phyloP scores from a whole-genome alignment of 192 early-diverging fungal species.

The Linnemannia schmuckeri region DNA sequence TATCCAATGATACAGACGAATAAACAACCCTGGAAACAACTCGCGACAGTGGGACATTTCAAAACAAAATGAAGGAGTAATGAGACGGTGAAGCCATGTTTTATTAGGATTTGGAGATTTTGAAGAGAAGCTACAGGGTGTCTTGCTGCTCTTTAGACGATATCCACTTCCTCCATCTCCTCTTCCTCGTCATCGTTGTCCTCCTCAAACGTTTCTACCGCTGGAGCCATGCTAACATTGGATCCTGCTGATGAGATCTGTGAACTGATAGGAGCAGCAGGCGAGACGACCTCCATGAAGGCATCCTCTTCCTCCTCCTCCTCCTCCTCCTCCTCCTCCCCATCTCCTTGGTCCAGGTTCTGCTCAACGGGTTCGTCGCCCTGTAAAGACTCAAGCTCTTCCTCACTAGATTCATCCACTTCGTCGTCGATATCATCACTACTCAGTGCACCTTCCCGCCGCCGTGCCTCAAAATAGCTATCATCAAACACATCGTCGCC shows the following conservation, averaged over 20 bases:
- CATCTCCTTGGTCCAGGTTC: background rate
- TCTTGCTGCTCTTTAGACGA: background rate
- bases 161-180: conserved; percentile 34
- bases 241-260: background rate
- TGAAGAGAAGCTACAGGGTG: too few species aligned
- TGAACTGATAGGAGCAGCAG: background rate
- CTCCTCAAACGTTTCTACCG: background rate
- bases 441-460: conserved; percentile 9
- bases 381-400: background rate
- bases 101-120: too few species aligned
- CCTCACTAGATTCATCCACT: background rate
- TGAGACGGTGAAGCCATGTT: too few species aligned
- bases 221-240: background rate
- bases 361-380: background rate
- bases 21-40: too few species aligned
- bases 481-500: conserved; percentile 22
- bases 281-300: conserved; percentile 27
- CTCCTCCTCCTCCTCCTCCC: conserved; percentile 22
- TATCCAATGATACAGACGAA: background rate
- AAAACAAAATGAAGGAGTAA: too few species aligned
- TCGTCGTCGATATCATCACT: background rate
- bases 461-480: conserved; percentile 22
- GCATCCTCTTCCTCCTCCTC: conserved; percentile 13
- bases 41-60: too few species aligned
- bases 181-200: conserved; percentile 25